Evolutionary conservation across 2,329 filamentous ascomycete species (phyloP).

Genomic region (Cryphonectria radicalis): DNA sequence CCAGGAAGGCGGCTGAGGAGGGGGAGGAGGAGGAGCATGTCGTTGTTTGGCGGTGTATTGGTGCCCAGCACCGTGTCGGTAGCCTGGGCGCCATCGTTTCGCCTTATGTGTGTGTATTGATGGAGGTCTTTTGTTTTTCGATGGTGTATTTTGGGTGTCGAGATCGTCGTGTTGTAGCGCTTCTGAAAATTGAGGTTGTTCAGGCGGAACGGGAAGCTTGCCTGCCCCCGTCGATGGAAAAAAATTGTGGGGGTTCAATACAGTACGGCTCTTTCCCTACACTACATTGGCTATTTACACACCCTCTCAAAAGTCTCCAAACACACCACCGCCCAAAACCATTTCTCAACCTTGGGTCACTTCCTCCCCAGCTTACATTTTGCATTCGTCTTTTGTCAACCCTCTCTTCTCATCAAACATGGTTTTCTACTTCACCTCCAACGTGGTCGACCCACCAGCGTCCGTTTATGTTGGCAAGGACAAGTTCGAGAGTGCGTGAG

Average conservation of each 20-base stretch:
- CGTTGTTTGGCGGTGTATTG: conserved; percentile 36
- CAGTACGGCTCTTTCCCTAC: background rate
- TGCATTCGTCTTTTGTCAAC: background rate
- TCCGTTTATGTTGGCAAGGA: conserved; percentile 98
- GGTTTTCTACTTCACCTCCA: conserved; percentile 97
- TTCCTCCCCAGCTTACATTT: background rate
- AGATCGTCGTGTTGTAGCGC: background rate
- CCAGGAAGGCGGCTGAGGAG: conserved; percentile 34
- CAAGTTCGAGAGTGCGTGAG: conserved; percentile 88
- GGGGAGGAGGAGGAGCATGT: conserved; percentile 13
- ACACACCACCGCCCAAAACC: background rate
- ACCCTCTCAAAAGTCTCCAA: background rate
- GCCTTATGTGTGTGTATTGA: background rate
- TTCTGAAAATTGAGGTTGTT: conserved; percentile 25
- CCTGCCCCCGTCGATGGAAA: conserved; percentile 23
- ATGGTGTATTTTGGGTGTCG: background rate
- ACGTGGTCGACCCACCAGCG: conserved; percentile 77
- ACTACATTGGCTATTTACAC: background rate
- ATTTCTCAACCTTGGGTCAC: background rate
- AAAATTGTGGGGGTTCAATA: conserved; percentile 19
- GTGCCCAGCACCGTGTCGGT: conserved; percentile 49
- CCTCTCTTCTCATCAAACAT: conserved; percentile 49
- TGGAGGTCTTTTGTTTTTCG: conserved; percentile 7
- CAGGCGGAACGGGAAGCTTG: conserved; percentile 15
- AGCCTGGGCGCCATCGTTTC: conserved; percentile 51